Percentiles rank a stretch among this genome's conserved stretches.
These are phyloP conservation scores for Diplodia seriata DNA, from an alignment of 2,329 filamentous ascomycete genomes.

Conservation along the genomic window DNA sequence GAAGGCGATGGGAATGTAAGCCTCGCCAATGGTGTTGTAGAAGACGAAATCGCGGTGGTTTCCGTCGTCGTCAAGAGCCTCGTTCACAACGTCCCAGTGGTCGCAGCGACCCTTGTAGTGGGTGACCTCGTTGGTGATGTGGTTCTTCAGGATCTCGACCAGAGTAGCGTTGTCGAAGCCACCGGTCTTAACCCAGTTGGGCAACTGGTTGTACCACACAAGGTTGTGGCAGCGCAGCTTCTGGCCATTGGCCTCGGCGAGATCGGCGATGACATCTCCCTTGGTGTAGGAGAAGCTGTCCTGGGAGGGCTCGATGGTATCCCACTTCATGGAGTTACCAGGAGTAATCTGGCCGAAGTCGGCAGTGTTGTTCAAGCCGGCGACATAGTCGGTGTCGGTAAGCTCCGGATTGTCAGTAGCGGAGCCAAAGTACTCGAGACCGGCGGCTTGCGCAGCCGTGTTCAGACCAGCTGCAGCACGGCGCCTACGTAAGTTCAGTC, in stretches of 20 bases:
- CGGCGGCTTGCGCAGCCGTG: constrained; percentile 38
- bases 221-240: constrained; percentile 51
- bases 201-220: constrained; percentile 53
- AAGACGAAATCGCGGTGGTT: constrained; percentile 63
- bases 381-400: constrained; percentile 36
- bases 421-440: constrained; percentile 41
- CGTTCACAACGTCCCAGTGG: constrained; percentile 72
- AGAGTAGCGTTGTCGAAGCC: constrained; percentile 50
- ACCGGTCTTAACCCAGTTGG: constrained; percentile 48
- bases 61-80: constrained; percentile 63
- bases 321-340: constrained; percentile 45
- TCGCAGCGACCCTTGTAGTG: constrained; percentile 55
- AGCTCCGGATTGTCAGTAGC: constrained; percentile 40
- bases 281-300: constrained; percentile 45
- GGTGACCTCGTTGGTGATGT: constrained; percentile 49
- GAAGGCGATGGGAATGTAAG: constrained; percentile 66
- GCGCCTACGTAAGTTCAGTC: constrained; percentile 13
- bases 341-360: constrained; percentile 41
- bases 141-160: constrained; percentile 51
- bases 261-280: constrained; percentile 46
- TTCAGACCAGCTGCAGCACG: constrained; percentile 39
- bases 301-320: constrained; percentile 47
- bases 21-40: constrained; percentile 39
- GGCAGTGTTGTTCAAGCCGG: constrained; percentile 37
- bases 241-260: constrained; percentile 47